phyloP scores from a whole-genome alignment of 2,329 filamentous ascomycete genomes.

The Fusarium avenaceum region DNA sequence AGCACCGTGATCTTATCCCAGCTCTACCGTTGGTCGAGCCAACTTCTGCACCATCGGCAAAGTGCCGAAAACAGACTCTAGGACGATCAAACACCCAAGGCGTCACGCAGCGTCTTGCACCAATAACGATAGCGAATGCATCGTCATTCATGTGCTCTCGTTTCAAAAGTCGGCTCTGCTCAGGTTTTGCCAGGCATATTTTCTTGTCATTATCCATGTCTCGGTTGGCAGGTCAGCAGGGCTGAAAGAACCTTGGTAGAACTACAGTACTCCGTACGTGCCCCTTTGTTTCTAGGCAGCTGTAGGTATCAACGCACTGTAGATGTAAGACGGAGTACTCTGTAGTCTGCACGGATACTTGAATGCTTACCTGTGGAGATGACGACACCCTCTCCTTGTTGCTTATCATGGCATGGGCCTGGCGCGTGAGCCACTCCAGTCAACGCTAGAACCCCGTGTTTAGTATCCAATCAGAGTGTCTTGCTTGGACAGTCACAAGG shows the following conservation, averaged over 20 bases:
- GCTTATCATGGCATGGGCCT: conserved; percentile 37
- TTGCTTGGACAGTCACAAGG: conserved; percentile 28
- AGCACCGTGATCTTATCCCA: conserved; percentile 11
- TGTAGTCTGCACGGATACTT: background rate
- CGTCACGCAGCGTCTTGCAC: conserved; percentile 9
- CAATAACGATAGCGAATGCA: conserved; percentile 1
- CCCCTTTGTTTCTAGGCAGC: conserved; percentile 23
- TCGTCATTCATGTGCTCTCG: conserved; percentile 19
- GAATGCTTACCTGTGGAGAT: conserved; percentile 8
- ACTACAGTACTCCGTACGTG: background rate
- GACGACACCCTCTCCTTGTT: conserved; percentile 43
- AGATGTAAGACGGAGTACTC: background rate
- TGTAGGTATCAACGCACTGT: conserved; percentile 14
- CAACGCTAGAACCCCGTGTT: conserved; percentile 8
- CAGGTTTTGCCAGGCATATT: conserved; percentile 1
- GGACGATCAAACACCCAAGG: conserved; percentile 23
- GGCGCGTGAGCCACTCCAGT: background rate
- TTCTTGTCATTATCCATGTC: conserved; percentile 13
- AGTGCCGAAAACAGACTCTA: conserved; percentile 12
- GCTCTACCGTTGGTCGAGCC: conserved; percentile 5
- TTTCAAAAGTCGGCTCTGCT: conserved; percentile 4
- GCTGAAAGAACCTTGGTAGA: conserved; percentile 38
- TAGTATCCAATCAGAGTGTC: conserved; percentile 17
- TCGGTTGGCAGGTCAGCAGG: conserved; percentile 22
- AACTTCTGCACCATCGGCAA: conserved; percentile 6